Base-by-base conservation (phyloP, 2,329 filamentous ascomycete species). In the Aureobasidium mangrovei region DNA sequence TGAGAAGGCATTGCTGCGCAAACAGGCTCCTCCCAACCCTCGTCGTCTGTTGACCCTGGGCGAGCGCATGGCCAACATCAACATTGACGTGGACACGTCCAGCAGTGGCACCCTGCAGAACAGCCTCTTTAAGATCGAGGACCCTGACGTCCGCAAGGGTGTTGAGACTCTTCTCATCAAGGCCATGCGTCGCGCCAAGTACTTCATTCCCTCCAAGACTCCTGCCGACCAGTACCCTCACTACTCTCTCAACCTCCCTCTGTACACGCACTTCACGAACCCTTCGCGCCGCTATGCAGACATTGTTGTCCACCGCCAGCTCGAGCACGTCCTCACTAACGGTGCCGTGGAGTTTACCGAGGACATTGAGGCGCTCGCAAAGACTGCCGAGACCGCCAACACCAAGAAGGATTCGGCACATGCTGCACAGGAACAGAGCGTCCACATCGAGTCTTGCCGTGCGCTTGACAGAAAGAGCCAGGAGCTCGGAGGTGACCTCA, bases 381-480 rank as follows among this genome's bases (percentile, higher is more conserved):
- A 97, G 81, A 95, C 87, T 48, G 87, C 91, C 7, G 93, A 98
- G 71, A 83, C 88, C 62, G 95, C 89, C 79, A 98, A 98, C 76
- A 95, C 88, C 67, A 98, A 97, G 83, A 98, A 97, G 72, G 93
- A 98, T 68, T 97, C 91, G 9, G 90, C 93, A 1, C 91, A 95
- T 73, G 93, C 89, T 65, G 93, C 93, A 10, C 93, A 98, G 70
- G 93, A 98, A 70, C 93, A 98, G 74, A 97, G 93, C 70, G 90
- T 98, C 47, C 93, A 98, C 73, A 96, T 98, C 60, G 93, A 97
- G 69, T 89, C 91, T 4, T 98, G 93, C 77, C 86, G 93, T 62
- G 85, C 83, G 64, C 96, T 98, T 88, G 91, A 97, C 73, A 90
- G 88, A 75, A 87, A 86, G 71, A 84, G 88, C 61, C 84, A 89